A percentile compares a stretch with the other conserved stretches of the same genome.
phyloP scores from a whole-genome alignment of 2,329 filamentous ascomycete genomes.

The Ophiosphaerella narmari region DNA sequence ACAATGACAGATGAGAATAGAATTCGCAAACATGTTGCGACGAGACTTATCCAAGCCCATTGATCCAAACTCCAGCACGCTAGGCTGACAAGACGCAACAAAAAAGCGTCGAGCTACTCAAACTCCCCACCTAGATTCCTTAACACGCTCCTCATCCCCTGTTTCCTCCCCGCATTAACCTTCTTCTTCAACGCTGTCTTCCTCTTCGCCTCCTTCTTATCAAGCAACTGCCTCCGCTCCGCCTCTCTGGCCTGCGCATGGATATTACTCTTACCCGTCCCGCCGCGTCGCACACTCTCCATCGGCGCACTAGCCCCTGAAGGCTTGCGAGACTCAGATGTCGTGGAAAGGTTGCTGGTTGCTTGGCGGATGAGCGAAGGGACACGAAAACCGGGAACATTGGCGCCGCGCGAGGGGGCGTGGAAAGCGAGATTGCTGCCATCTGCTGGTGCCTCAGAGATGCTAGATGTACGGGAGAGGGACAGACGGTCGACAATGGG shows the following conservation, averaged over 20 bases:
- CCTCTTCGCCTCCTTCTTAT: slow-evolving; percentile 58
- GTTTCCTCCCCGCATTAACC: slow-evolving; percentile 36
- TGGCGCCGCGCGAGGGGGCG: slow-evolving; percentile 47
- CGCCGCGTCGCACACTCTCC: slow-evolving; percentile 51
- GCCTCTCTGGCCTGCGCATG: slow-evolving; percentile 64
- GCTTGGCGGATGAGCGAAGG: slow-evolving; percentile 74
- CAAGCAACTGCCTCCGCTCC: slow-evolving; percentile 57
- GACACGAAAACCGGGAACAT: slow-evolving; percentile 61
- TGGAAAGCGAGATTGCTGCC: slow-evolving; percentile 61
- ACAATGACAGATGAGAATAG: too few relatives aligned
- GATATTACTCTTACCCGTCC: slow-evolving; percentile 63
- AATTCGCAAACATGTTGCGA: too few relatives aligned
- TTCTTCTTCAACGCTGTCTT: slow-evolving; percentile 54
- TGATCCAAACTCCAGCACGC: neutral
- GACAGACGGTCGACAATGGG: slow-evolving; percentile 73
- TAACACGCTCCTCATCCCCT: slow-evolving; percentile 40
- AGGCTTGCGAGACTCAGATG: slow-evolving; percentile 33
- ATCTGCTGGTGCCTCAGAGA: slow-evolving; percentile 29
- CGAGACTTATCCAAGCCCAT: too few relatives aligned
- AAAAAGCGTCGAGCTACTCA: slow-evolving; percentile 27
- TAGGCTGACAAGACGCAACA: neutral
- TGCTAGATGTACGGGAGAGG: slow-evolving; percentile 61
- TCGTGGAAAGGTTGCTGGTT: slow-evolving; percentile 59
- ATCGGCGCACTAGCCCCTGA: slow-evolving; percentile 32
- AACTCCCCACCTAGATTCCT: slow-evolving; percentile 41